phyloP scores from a whole-genome alignment of 768 basidiomycete genomes.

The Clitopilus passeckerianus region DNA sequence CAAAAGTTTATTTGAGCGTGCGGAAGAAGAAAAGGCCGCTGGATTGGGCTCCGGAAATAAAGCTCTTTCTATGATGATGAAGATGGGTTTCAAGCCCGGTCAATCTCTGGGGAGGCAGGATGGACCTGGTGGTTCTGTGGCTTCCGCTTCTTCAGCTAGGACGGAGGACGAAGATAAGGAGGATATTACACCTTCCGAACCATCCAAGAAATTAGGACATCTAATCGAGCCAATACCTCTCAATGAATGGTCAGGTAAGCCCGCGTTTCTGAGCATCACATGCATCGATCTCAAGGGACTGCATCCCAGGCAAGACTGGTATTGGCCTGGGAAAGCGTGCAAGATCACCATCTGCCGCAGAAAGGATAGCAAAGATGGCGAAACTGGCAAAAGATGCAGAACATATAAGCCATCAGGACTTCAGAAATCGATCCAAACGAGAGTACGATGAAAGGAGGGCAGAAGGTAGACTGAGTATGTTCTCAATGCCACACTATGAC shows the following conservation, averaged over 20 bases:
- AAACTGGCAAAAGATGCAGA: conserved; percentile 77
- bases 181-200: neutral
- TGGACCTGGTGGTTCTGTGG: conserved; percentile 5
- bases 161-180: neutral
- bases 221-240: conserved; percentile 63
- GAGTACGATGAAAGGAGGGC: conserved; percentile 78
- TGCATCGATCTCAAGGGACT: conserved; percentile 4
- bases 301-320: conserved; percentile 63
- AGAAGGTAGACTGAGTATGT: conserved; percentile 57
- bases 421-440: conserved; percentile 63
- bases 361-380: conserved; percentile 70
- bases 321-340: conserved; percentile 70
- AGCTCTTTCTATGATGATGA: conserved; percentile 87
- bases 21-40: conserved; percentile 56
- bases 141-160: neutral
- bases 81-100: conserved; percentile 89
- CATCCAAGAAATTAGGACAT: too few species aligned
- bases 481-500: neutral
- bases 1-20: conserved; percentile 77
- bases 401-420: conserved; percentile 47
- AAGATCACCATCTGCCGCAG: conserved; percentile 56
- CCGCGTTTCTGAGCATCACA: neutral
- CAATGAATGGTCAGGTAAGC: conserved; percentile 78
- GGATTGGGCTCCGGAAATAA: conserved; percentile 58
- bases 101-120: conserved; percentile 60